Evolutionary conservation across 495 filamentous ascomycete genomes (phyloP).

Genomic region (Aspergillus sclerotiicarbonarius): DNA sequence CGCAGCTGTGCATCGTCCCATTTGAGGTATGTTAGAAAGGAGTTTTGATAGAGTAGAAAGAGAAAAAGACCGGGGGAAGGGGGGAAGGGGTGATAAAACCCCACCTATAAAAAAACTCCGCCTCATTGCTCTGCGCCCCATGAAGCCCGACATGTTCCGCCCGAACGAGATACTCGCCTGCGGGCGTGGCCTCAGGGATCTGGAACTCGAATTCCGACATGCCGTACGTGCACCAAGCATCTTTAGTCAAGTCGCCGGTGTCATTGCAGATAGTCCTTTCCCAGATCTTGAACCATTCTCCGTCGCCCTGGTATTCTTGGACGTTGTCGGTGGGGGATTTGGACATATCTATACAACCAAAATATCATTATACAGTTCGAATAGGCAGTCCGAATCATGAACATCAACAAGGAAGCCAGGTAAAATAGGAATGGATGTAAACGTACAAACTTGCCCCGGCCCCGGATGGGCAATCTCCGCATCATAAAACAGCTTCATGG

Average conservation of each 20-base stretch:
- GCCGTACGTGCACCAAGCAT: conserved; percentile 22
- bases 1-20: conserved; percentile 37
- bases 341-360: conserved; percentile 46
- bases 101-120: conserved; percentile 24
- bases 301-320: conserved; percentile 43
- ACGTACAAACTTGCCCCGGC: conserved; percentile 24
- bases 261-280: conserved; percentile 25
- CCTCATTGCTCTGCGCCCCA: conserved; percentile 18
- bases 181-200: conserved; percentile 52
- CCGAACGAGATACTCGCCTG: conserved; percentile 61
- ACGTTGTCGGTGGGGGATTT: conserved; percentile 42
- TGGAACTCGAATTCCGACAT: conserved; percentile 32
- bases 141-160: conserved; percentile 54
- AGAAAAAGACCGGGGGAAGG: no score
- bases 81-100: no score
- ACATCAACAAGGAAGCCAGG: conserved; percentile 27
- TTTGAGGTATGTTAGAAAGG: no score
- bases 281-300: conserved; percentile 53
- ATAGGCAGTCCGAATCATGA: no score
- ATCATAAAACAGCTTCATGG: conserved; percentile 24
- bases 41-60: no score
- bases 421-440: conserved; percentile 14
- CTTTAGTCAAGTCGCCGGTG: conserved; percentile 33
- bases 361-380: no score
- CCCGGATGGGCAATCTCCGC: conserved; percentile 19